phyloP scores from a whole-genome alignment of 306 rosid species.

The Pterocarpus macrocarpus region DNA sequence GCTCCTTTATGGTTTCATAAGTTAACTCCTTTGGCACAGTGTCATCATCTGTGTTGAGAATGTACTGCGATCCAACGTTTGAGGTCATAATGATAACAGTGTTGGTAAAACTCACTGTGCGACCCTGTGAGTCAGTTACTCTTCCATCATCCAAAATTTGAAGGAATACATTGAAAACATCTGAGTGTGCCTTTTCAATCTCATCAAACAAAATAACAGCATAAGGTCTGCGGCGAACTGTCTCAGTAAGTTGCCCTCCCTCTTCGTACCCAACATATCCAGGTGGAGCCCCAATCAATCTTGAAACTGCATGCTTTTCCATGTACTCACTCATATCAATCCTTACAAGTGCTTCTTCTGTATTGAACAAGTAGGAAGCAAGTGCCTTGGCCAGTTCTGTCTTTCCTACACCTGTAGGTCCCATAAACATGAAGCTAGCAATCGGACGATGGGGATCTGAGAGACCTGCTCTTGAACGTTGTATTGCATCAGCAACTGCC shows the following conservation, averaged over 20 bases:
- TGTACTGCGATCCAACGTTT: constrained; percentile 96
- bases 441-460: constrained; percentile 97
- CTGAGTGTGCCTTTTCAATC: constrained; percentile 94
- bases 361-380: constrained; percentile 89
- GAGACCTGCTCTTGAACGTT: constrained; percentile 97
- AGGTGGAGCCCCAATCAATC: constrained; percentile 98
- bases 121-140: constrained; percentile 96
- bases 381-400: constrained; percentile 97
- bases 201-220: constrained; percentile 93
- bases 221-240: constrained; percentile 90
- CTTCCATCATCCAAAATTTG: constrained; percentile 96
- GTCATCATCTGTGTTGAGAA: constrained; percentile 68
- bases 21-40: constrained; percentile 48
- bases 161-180: constrained; percentile 92
- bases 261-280: constrained; percentile 99
- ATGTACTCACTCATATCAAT: constrained; percentile 99
- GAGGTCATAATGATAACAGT: constrained; percentile 97
- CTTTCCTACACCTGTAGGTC: constrained; percentile 98
- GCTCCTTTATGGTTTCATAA: constrained; percentile 85
- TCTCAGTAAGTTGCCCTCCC: constrained; percentile 94
- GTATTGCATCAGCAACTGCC: constrained; percentile 95
- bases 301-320: constrained; percentile 97
- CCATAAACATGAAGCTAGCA: constrained; percentile 99
- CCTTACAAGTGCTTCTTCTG: constrained; percentile 96
- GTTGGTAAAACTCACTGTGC: constrained; percentile 92